These are phyloP conservation scores for Barnettozyma siamensis DNA, from an alignment of 805 yeast species.

Conservation along the genomic window DNA sequence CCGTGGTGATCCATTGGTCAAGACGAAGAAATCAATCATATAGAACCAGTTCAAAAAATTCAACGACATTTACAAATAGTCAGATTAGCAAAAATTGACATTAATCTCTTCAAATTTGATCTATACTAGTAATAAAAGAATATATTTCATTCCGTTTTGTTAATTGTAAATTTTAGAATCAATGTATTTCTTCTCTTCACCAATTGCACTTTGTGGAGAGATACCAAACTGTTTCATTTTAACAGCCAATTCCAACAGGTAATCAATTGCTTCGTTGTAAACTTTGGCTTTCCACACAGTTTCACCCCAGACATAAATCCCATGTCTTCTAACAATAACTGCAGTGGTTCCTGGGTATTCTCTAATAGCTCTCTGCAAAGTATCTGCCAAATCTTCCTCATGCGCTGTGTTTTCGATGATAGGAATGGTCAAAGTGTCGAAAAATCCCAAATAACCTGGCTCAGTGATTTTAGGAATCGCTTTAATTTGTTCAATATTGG, in stretches of 20 bases:
- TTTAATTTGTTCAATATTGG: slow-evolving; percentile 86
- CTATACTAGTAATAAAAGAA: too few species aligned
- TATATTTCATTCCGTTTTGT: too few species aligned
- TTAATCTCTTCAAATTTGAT: too few species aligned
- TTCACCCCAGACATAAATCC: slow-evolving; percentile 96
- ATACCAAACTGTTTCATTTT: slow-evolving; percentile 73
- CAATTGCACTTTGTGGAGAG: slow-evolving; percentile 37
- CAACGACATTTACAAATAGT: too few species aligned
- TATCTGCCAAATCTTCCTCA: slow-evolving; percentile 74
- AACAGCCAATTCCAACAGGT: slow-evolving; percentile 76
- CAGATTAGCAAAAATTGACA: too few species aligned
- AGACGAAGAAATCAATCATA: slow-evolving; percentile 22
- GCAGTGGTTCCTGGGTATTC: slow-evolving; percentile 78
- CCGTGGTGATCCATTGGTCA: slow-evolving; percentile 19
- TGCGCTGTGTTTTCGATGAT: slow-evolving; percentile 87
- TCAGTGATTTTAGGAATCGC: slow-evolving; percentile 60
- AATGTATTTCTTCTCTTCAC: slow-evolving; percentile 27
- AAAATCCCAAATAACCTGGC: slow-evolving; percentile 60
- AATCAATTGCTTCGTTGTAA: slow-evolving; percentile 89
- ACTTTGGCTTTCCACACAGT: slow-evolving; percentile 89
- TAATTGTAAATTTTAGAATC: slow-evolving; percentile 20
- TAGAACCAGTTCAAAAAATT: too few species aligned
- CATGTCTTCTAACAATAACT: slow-evolving; percentile 87
- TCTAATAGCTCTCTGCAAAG: slow-evolving; percentile 57
- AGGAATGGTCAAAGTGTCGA: slow-evolving; percentile 76